Evolutionary conservation across 2,329 filamentous ascomycete genomes (phyloP), one percentile per base, ranked within the genome.

Genomic region (Cytospora piceae): DNA sequence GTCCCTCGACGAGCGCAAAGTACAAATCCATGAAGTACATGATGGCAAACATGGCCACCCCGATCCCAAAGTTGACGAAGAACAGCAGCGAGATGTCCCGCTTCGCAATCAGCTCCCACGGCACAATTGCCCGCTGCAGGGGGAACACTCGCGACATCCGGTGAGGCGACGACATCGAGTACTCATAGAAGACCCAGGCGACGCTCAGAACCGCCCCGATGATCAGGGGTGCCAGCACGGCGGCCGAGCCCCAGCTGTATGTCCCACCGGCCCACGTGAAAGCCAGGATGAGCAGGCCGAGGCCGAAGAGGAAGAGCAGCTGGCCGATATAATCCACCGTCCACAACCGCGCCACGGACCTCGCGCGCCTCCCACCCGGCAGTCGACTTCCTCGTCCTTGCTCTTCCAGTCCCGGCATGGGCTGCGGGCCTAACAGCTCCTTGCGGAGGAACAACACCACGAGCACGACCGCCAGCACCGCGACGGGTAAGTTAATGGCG

Each of bases 11-110:
- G 20, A 89, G 76, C 2, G 85, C 84, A 73, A 90, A 91, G 74
- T 90, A 91, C 22, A 90, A 82, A 20, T 85, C 86, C 69, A 89
- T 85, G 70, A 90, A 91, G 74, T 91, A 91, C 69, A 90, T 74
- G 66, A 82, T 78, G 29, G 80, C 76, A 68, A 79, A 84, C 79
- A 81, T 82, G 61, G 78, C 81, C 70, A 86, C 83, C 4, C 88
- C 88, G 0, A 83, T 83, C 4, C 82, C 80, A 70, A 88, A 85
- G 69, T 88, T 87, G 69, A 89, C 81, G 65, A 84, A 83, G 67
- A 86, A 83, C n/a, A 91, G 74, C n/a, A 90, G 77, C 0, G 81
- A 78, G 1, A 87, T 83, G 68, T 92, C 87, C 39, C 82, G 80
- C 63, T 84, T 80, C 3, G 77, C 74, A 55, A 91, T 79, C 24